These are phyloP conservation scores for Sungouiozyma intestinalis DNA, from an alignment of 805 yeast species.

Conservation along the genomic window DNA sequence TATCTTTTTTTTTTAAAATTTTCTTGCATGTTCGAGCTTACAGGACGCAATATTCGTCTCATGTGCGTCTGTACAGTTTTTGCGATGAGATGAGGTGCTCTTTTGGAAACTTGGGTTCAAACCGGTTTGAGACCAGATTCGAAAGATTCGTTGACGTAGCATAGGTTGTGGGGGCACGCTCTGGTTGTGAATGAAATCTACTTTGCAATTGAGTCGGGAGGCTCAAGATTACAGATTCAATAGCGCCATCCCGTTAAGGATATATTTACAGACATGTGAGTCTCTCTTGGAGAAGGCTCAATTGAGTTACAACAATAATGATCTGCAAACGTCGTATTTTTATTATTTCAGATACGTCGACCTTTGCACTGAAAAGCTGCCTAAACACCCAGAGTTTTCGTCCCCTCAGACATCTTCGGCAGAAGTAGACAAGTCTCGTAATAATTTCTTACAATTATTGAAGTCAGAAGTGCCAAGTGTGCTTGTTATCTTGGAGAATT, in stretches of 20 bases:
- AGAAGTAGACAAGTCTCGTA: slow-evolving; percentile 6
- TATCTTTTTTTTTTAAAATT: no score
- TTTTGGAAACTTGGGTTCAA: not conserved
- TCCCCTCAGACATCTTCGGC: not conserved
- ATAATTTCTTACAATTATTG: slow-evolving; percentile 20
- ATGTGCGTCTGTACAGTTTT: not conserved
- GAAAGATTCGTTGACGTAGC: no score
- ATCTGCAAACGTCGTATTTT: slow-evolving; percentile 42
- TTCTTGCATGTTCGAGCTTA: not conserved
- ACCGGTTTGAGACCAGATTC: not conserved
- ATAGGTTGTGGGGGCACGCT: no score
- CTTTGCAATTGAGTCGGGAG: slow-evolving; percentile 26
- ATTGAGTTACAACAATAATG: slow-evolving; percentile 27
- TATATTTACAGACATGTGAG: slow-evolving; percentile 47
- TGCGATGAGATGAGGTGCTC: not conserved
- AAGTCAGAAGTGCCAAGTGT: slow-evolving; percentile 27
- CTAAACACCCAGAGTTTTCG: slow-evolving; percentile 20
- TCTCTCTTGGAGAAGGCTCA: slow-evolving; percentile 37
- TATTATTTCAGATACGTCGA: slow-evolving; percentile 52
- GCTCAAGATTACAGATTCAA: slow-evolving; percentile 48
- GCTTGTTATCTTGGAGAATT: slow-evolving; percentile 20
- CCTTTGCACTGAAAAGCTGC: slow-evolving; percentile 22
- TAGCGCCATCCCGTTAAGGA: slow-evolving; percentile 36
- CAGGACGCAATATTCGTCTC: not conserved
- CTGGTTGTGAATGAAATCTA: slow-evolving; percentile 6